phyloP scores from a whole-genome alignment of 345 rosid species.

The Rhodamnia argentea region DNA sequence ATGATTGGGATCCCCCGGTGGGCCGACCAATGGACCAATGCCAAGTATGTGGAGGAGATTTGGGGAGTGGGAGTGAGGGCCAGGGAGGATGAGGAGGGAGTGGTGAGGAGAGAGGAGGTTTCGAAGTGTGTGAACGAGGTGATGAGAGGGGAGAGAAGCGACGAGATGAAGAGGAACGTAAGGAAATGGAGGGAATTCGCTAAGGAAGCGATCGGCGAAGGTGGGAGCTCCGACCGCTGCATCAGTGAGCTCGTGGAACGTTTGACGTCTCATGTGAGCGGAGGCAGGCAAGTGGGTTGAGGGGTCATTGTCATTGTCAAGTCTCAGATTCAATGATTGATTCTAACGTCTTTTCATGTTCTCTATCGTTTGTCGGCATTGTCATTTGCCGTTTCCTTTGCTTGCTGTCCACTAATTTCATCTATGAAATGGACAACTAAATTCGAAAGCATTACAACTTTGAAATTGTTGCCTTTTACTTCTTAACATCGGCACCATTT shows the following conservation, averaged over 20 bases:
- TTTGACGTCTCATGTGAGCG: neutral
- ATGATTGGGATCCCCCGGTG: constrained; percentile 63
- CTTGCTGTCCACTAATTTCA: neutral
- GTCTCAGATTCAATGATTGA: neutral
- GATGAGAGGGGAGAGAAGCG: constrained; percentile 45
- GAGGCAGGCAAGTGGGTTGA: neutral
- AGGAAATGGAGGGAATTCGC: constrained; percentile 45
- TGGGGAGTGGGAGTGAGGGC: constrained; percentile 61
- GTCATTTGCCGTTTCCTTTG: neutral
- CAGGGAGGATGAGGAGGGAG: constrained; percentile 36
- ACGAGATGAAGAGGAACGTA: constrained; percentile 29
- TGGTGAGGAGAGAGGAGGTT: constrained; percentile 44
- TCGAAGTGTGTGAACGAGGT: constrained; percentile 44
- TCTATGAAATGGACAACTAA: neutral
- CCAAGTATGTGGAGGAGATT: constrained; percentile 48
- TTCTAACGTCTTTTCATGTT: neutral
- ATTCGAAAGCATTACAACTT: neutral
- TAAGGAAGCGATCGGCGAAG: constrained; percentile 38
- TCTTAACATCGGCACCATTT: neutral
- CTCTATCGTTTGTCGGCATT: neutral
- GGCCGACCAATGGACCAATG: constrained; percentile 58
- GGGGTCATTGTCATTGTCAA: neutral
- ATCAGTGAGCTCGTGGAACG: constrained; percentile 37
- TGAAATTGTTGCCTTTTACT: neutral
- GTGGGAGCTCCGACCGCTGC: constrained; percentile 44